Base-by-base conservation (phyloP, 2,329 filamentous ascomycete species). In the Thyridium curvatum region DNA sequence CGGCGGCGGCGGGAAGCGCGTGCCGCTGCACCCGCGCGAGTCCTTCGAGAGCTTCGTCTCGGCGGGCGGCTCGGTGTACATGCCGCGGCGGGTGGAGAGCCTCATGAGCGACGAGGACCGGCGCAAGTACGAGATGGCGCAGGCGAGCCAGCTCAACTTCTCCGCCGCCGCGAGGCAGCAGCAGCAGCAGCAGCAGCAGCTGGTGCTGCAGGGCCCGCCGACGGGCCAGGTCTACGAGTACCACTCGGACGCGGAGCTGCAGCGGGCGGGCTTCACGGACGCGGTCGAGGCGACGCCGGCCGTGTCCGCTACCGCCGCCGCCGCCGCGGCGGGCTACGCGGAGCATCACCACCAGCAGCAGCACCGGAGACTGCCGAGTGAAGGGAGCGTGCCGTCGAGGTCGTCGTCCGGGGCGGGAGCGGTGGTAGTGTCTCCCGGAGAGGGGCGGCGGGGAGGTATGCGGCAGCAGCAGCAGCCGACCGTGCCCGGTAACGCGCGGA, bases 101-200 rank as follows among this genome's bases (percentile, higher is more conserved):
- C 77, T 91, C 52, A 86, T 94, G 77, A 78, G 78, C 45, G 80
- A 84, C 7, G 86, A 93, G 56, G 86, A 91, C 53, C 75, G 79
- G 29, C 74, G 73, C 46, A 84, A 87, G 52, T 86, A 89, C 54
- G 74, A 80, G 51, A 74, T 86, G 52, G 79, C 82, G 2, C 84
- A 84, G 53, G 70, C 72, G 32, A 70, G 61, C 40, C 71, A 74
- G 49, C 53, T 62, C 29, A 62, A 55, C 41, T 53, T 59, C 29
- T 60, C 59, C 36, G 18, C 59, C 14, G 55, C 21, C 6, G 6
- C 21, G 21, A 6, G 6, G 51, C 32, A 54, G 50, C 21, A 54
- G 54, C 12, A 37, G 34, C 12, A 28, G 32, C 54, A 56, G 38
- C 55, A 55, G 18, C 12, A 37, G 34, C 12, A 28, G 32, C 54